phyloP scores from a whole-genome alignment of 257 asterid species.

The Cinchona pubescens region DNA sequence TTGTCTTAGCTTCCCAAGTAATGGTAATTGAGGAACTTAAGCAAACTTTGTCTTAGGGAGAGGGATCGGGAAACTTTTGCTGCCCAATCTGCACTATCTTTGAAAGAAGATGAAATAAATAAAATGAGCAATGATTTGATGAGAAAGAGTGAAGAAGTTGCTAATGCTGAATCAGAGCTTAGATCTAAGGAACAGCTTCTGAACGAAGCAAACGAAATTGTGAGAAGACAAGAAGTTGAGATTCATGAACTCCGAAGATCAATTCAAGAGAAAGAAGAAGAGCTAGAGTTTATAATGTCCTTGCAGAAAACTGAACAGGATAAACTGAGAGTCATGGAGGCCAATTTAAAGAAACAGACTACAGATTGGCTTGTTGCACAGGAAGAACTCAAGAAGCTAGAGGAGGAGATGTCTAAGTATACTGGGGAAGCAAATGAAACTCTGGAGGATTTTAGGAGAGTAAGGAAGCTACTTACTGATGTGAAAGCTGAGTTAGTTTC shows the following conservation, averaged over 20 bases:
- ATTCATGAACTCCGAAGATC: conserved; percentile 49
- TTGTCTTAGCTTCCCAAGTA: conserved; percentile 61
- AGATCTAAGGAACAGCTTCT: conserved; percentile 55
- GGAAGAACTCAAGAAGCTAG: conserved; percentile 61
- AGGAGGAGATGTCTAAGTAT: conserved; percentile 51
- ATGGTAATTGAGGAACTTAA: conserved; percentile 58
- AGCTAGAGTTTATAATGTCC: conserved; percentile 35
- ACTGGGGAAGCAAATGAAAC: conserved; percentile 51
- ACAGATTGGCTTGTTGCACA: conserved; percentile 70
- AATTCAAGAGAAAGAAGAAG: conserved; percentile 60
- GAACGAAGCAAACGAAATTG: conserved; percentile 56
- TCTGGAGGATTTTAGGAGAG: conserved; percentile 58
- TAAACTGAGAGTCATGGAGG: conserved; percentile 50
- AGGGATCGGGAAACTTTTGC: conserved; percentile 56
- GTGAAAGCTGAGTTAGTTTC: conserved; percentile 69
- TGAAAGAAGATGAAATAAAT: conserved; percentile 56
- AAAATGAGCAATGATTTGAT: conserved; percentile 50
- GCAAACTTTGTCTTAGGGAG: conserved; percentile 46
- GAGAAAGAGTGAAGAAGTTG: conserved; percentile 61
- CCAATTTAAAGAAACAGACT: conserved; percentile 68
- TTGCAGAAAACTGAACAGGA: conserved; percentile 51
- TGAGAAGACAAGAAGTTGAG: conserved; percentile 68
- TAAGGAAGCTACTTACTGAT: conserved; percentile 61
- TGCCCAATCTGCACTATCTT: conserved; percentile 39
- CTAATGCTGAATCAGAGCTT: conserved; percentile 50